These are phyloP conservation scores for Circinella umbellata DNA, from an alignment of 371 early-diverging fungal genomes.

Conservation along the genomic window DNA sequence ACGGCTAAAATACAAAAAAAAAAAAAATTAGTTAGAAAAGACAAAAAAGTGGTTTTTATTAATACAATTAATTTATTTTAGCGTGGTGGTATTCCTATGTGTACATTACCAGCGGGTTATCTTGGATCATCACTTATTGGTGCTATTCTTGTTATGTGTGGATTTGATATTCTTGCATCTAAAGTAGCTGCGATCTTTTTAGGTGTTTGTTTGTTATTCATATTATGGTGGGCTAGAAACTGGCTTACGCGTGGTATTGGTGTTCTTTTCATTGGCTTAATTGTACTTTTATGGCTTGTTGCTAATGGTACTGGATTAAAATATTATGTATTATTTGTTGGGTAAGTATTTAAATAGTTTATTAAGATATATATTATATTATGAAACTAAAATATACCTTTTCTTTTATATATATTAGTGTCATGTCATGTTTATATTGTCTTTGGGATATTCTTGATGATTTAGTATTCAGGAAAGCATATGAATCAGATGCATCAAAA, in stretches of 20 bases:
- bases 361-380: background rate
- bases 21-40: background rate
- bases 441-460: conserved; percentile 96
- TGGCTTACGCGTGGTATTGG: conserved; percentile 87
- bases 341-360: conserved; percentile 44
- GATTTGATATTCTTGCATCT: conserved; percentile 85
- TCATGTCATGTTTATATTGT: conserved; percentile 90
- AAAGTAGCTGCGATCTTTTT: conserved; percentile 84
- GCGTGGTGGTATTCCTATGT: conserved; percentile 75
- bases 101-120: conserved; percentile 81
- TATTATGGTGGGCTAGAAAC: conserved; percentile 86
- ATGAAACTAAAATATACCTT: too few species aligned
- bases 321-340: conserved; percentile 91
- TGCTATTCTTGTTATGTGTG: conserved; percentile 89
- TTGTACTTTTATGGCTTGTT: conserved; percentile 88
- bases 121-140: conserved; percentile 83
- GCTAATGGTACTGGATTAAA: conserved; percentile 72
- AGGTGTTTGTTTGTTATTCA: conserved; percentile 75
- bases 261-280: conserved; percentile 79
- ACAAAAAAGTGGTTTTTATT: background rate
- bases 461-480: conserved; percentile 85
- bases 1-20: background rate
- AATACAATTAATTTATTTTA: conserved; percentile 16
- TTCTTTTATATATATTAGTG: conserved; percentile 39
- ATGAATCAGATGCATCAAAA: conserved; percentile 91